These are phyloP conservation scores for Syzygium syzygioides DNA, from an alignment of 441 rosid genomes.

Conservation along the genomic window DNA sequence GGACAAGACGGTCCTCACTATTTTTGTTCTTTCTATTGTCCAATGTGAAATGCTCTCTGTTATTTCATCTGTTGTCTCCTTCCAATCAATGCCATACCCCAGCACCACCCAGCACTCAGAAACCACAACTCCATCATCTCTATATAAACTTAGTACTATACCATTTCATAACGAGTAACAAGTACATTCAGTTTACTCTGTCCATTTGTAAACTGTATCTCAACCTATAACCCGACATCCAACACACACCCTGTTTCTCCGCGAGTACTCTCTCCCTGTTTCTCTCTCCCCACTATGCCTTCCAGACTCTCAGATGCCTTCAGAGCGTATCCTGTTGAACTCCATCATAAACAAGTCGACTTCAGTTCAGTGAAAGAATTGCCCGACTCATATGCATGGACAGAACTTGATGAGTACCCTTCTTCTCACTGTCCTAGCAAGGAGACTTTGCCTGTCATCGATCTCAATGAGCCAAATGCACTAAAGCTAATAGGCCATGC, in stretches of 20 bases:
- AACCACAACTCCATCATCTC: neutral
- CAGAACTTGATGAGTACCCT: slow-evolving; percentile 24
- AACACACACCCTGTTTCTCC: neutral
- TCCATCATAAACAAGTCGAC: slow-evolving; percentile 41
- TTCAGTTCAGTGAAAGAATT: slow-evolving; percentile 49
- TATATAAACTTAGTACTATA: neutral
- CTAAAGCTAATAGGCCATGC: slow-evolving; percentile 47
- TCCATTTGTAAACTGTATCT: neutral
- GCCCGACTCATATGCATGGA: slow-evolving; percentile 81
- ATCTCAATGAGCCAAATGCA: slow-evolving; percentile 52
- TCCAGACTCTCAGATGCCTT: slow-evolving; percentile 49
- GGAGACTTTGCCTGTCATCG: slow-evolving; percentile 58
- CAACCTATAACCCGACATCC: neutral
- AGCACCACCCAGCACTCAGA: neutral
- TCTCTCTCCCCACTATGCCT: slow-evolving; percentile 34
- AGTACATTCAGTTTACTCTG: neutral
- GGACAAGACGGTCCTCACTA: slow-evolving; percentile 47
- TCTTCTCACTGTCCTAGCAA: neutral
- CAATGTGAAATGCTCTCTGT: slow-evolving; percentile 14
- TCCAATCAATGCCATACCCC: slow-evolving; percentile 8
- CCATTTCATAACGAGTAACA: neutral
- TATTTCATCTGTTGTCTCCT: slow-evolving; percentile 37
- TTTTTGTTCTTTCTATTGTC: slow-evolving; percentile 37
- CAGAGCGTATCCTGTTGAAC: slow-evolving; percentile 43
- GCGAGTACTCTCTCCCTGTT: neutral